Evolutionary conservation across 768 basidiomycete genomes (phyloP), one percentile per base, ranked within the genome.

Genomic region (Cystobasidium tubakii): DNA sequence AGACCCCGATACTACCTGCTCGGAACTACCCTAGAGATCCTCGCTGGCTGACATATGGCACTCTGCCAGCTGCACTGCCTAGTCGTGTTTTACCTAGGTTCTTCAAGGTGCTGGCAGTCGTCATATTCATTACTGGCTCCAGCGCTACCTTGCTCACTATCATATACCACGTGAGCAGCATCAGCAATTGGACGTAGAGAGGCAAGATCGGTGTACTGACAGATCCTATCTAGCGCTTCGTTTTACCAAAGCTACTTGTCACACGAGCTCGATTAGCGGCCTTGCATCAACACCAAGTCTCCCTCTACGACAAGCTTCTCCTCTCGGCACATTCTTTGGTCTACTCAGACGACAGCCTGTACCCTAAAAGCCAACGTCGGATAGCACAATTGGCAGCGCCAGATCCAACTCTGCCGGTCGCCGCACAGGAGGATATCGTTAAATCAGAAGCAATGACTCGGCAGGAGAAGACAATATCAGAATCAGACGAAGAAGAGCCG

Each of bases 221-320:
- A 29, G 4, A 17, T 12, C 21, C 27, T 50, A 9, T 55, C 3
- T 27, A 71, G 69, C 33, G 25, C 23, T 71, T 55, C 43, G 13
- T 71, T 7, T 25, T 57, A n/a, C 69, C 69, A 15, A 55, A 60
- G 55, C 31, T 71, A 3, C 12, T 60, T 9, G 29, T 71, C 31
- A 33, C 69, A 1, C n/a, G 44, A 34, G 17, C 33, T 27, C 69
- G 69, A 34, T 15, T 71, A 36, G 31, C 54, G 6, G n/a, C 21
- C 19, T 34, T 71, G 33, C 50, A 71, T 34, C 53, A 71, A 44
- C 50, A 71, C 39, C 53, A 71, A 53, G 23, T 71, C 12, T 60
- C 69, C 12, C 53, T 34, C 15, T 71, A 57, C 31, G 69, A 71
- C 29, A 71, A 71, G 69, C 69, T 71, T n/a, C 54, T 71, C 17